Evolutionary conservation across 1,284 basidiomycete genomes (phyloP).

Genomic region (Grifola frondosa): DNA sequence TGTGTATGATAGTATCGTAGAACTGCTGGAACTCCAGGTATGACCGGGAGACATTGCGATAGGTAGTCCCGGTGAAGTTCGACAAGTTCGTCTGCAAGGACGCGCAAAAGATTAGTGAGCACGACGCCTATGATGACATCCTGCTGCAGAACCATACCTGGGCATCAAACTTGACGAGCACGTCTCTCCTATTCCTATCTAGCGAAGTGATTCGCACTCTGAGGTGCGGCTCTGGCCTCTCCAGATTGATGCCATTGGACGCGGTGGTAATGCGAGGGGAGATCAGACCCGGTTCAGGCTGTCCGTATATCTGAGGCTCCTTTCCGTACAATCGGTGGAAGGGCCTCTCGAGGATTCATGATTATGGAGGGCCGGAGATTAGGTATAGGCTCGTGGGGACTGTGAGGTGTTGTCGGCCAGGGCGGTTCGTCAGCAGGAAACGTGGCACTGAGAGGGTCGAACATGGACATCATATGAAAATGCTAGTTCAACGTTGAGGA

Average conservation of each 20-base stretch:
- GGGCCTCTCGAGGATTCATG: constrained; percentile 18
- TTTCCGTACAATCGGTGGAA: constrained; percentile 62
- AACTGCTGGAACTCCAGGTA: constrained; percentile 92
- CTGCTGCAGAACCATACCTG: constrained; percentile 66
- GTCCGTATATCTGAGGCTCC: constrained; percentile 80
- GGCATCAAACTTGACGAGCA: constrained; percentile 89
- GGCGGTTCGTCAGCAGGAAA: constrained; percentile 38
- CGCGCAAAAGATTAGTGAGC: too few species aligned
- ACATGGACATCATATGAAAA: constrained; percentile 30
- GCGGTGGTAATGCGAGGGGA: constrained; percentile 65
- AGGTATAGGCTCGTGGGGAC: constrained; percentile 39
- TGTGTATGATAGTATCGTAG: constrained; percentile 80
- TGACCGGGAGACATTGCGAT: constrained; percentile 88
- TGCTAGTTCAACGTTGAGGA: constrained; percentile 5
- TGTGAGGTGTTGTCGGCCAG: constrained; percentile 45
- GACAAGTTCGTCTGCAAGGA: constrained; percentile 82
- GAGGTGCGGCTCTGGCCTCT: constrained; percentile 79
- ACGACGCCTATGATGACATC: too few species aligned
- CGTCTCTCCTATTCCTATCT: constrained; percentile 91
- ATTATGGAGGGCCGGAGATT: constrained; percentile 35
- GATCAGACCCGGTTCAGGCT: constrained; percentile 76
- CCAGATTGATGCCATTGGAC: constrained; percentile 67
- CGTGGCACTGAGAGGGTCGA: constrained; percentile 39
- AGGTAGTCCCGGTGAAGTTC: constrained; percentile 85
- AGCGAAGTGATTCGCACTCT: constrained; percentile 85